Evolutionary conservation across 2,329 filamentous ascomycete species (phyloP), one percentile per base, ranked within the genome.

Genomic region (Achaetomium macrosporum): DNA sequence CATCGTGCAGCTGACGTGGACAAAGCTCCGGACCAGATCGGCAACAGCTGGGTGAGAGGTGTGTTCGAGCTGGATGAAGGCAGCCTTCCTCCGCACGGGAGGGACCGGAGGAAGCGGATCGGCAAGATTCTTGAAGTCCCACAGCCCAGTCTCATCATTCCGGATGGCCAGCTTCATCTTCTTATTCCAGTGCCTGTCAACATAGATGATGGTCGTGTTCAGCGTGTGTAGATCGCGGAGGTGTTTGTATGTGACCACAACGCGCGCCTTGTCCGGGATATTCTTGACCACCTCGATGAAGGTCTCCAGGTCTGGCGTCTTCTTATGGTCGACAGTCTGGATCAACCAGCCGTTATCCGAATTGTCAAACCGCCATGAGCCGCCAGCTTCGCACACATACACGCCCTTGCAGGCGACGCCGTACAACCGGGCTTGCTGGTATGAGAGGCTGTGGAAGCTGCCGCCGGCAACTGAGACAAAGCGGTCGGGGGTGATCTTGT

Each of bases 231-330:
- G 76, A 67, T 99, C 95, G 52, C 92, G 81, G 36, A 99, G 84
- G 68, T 99, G 92, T 71, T 95, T 93, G 74, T 96, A 99, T 8
- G 89, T 93, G 53, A 97, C 87, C 30, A 97, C 92, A 11, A 99
- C 87, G 50, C 93, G 82, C 30, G 90, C 82, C 65, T 77, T 81
- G 71, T 88, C 85, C 1, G 93, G 90, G 50, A 99, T 95, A 20
- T 71, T 77, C 71, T 88, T 90, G 81, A 96, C 88, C 51, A 96
- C 91, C 62, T 93, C 81, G 58, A 97, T 87, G 66, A 99, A 99
- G 3, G 88, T 81, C 58, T 93, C 80, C 40, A 99, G 77, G 66
- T 96, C 85, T 3, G 89, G 88, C 1, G 91, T 95, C 59, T 90
- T 89, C 67, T 91, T 89, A 68, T 97, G 89, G 68, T 97, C 90